Percentiles rank a stretch among this genome's conserved stretches.
phyloP scores from a whole-genome alignment of 2,329 filamentous ascomycete genomes.

The Hysterium pulicare region DNA sequence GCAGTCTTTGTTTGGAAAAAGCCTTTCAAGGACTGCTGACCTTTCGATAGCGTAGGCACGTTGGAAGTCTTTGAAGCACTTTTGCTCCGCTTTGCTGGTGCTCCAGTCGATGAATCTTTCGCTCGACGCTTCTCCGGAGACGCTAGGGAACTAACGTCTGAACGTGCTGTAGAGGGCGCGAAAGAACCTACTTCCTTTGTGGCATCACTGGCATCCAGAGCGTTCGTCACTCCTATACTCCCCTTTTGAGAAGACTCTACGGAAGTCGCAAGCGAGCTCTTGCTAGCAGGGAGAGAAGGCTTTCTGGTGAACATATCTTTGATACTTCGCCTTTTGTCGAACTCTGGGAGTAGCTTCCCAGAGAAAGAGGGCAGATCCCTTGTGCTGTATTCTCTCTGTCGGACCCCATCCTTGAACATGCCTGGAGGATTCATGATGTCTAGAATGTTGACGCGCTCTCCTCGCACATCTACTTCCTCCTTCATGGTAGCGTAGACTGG shows the following conservation, averaged over 20 bases:
- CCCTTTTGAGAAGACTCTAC: background rate
- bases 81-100: slow-evolving; percentile 51
- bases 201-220: slow-evolving; percentile 1
- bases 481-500: slow-evolving; percentile 79
- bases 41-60: slow-evolving; percentile 35
- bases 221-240: slow-evolving; percentile 1
- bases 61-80: slow-evolving; percentile 28
- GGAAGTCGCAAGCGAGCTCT: background rate
- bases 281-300: slow-evolving; percentile 9
- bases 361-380: slow-evolving; percentile 72
- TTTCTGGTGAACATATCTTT: slow-evolving; percentile 79
- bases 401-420: slow-evolving; percentile 65
- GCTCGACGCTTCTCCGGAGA: slow-evolving; percentile 29
- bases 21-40: slow-evolving; percentile 65
- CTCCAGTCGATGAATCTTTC: slow-evolving; percentile 14
- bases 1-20: slow-evolving; percentile 68
- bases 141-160: slow-evolving; percentile 13
- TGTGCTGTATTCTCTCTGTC: slow-evolving; percentile 57
- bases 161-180: slow-evolving; percentile 4
- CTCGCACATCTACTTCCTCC: slow-evolving; percentile 56
- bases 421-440: slow-evolving; percentile 77
- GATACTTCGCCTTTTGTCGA: slow-evolving; percentile 78
- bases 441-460: slow-evolving; percentile 52
- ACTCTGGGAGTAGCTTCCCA: slow-evolving; percentile 81
- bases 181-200: slow-evolving; percentile 5